phyloP scores from a whole-genome alignment of 768 basidiomycete species.

The Flagelloscypha sp. region DNA sequence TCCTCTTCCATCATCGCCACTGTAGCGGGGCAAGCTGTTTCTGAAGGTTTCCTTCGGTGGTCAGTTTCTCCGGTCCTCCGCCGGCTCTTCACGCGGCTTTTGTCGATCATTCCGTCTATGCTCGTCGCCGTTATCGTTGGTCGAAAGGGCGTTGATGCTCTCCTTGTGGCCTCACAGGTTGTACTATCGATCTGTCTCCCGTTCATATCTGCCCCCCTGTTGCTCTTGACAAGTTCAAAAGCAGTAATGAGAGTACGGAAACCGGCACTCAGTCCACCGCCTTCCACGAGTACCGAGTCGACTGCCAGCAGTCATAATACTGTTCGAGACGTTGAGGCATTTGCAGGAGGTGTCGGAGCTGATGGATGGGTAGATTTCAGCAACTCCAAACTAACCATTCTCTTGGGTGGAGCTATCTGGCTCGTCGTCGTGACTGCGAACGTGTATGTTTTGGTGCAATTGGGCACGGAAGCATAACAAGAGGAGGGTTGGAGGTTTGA shows the following conservation, averaged over 20 bases:
- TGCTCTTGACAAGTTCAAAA: slow-evolving; percentile 62
- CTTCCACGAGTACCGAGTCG: neutral
- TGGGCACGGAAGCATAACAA: too few relatives aligned
- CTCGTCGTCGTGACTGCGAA: slow-evolving; percentile 64
- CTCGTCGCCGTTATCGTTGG: slow-evolving; percentile 71
- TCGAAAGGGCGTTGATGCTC: slow-evolving; percentile 54
- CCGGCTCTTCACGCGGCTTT: slow-evolving; percentile 71
- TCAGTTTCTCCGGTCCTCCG: slow-evolving; percentile 68
- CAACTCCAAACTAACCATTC: slow-evolving; percentile 42
- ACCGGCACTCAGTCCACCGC: slow-evolving; percentile 2
- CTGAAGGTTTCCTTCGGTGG: slow-evolving; percentile 87
- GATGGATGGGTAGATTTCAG: slow-evolving; percentile 52
- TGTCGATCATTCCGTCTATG: slow-evolving; percentile 79
- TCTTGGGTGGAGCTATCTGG: slow-evolving; percentile 53
- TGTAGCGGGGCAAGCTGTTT: slow-evolving; percentile 82
- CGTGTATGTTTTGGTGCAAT: slow-evolving; percentile 60
- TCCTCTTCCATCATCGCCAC: slow-evolving; percentile 87
- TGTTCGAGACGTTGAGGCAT: slow-evolving; percentile 4
- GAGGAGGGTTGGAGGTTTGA: too few relatives aligned
- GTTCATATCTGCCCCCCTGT: slow-evolving; percentile 74
- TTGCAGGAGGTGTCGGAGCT: slow-evolving; percentile 15
- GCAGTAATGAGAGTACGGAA: slow-evolving; percentile 60
- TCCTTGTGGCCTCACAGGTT: slow-evolving; percentile 86
- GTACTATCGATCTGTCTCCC: slow-evolving; percentile 76
- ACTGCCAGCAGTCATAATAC: too few relatives aligned